Evolutionary conservation across 768 basidiomycete genomes (phyloP), one percentile per base, ranked within the genome.

Genomic region (Lentinus brumalis): DNA sequence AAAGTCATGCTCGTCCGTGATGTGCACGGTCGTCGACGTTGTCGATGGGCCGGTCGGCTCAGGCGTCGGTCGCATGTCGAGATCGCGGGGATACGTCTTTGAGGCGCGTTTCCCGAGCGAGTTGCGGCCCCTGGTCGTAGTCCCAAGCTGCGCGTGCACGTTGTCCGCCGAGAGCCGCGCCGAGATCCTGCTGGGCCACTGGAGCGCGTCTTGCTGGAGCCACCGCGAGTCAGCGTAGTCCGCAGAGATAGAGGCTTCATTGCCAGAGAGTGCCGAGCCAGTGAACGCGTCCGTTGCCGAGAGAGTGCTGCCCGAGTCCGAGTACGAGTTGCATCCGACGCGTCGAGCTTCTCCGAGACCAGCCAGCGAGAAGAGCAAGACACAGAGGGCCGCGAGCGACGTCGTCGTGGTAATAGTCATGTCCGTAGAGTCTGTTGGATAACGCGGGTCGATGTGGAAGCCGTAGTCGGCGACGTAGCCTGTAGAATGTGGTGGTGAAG

Each of bases 41-140:
- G 74, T 74, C 1, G 74, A 57, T 0, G 62, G 57, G 1, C 76
- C 78, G 1, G 78, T 79, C 3, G 79, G 78, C 47, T 73, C 70
- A 3, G 79, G 79, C 2, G 79, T 80, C 0, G 79, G 79, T 7
- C 66, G 51, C 5, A 62, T 51, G 53, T 73, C 67, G n/a, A 26
- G 21, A 26, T 26, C 21, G 21, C 60, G 47, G 12, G 56, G 64
- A 16, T 41, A 52, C 5, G 53, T 46, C 18, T 54, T 52, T 6
- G 60, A 21, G 16, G 45, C 49, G 62, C 62, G 57, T 57, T 61
- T 59, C 14, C 47, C n/a, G 29, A 5, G 46, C 38, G 21, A 26
- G 21, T 61, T 18, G 45, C n/a, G 45, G n/a, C 9, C 45, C 45
- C 9, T 46, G 21, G 21, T 26, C 21, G 21, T 26, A 26, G 21